Base-by-base conservation (phyloP, 495 filamentous ascomycete genomes). In the Penicillium crystallinum region DNA sequence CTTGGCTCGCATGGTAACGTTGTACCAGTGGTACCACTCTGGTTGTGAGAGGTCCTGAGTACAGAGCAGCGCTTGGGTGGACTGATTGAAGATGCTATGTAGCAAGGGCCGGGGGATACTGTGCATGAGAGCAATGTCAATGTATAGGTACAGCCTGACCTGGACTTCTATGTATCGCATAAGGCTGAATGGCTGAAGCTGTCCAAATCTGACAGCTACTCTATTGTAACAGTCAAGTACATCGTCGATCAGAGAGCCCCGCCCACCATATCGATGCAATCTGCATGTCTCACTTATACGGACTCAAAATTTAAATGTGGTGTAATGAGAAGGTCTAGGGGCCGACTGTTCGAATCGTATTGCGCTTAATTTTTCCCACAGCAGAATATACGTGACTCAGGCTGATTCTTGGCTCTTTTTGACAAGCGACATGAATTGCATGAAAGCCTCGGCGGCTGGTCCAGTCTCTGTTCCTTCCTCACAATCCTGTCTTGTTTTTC, bases 391-490 rank as follows among this genome's bases (percentile, higher is more conserved):
- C 17, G 17, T 35, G 27, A 50, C 48, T 42, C 38, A 50, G 48
- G 27, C 37, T 31, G 37, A 39, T 6, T 49, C 36, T 12, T 55
- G 59, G 30, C 56, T 63, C 34, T 55, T 30, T n/a, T 65, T 68
- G 19, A 74, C 66, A 52, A 76, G 46, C n/a, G 56, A 55, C 49
- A 73, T 45, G 51, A 76, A 74, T 35, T 59, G 68, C 69, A 73
- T 66, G 45, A 74, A 74, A 4, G 65, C 70, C 48, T 76, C 72
- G 3, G 68, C 69, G 29, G 38, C 41, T 12, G 53, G 54, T 11
- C 72, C 69, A 6, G 61, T 65, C 49, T 70, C 71, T 7, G 55
- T 37, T 3, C 69, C 73, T 23, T 64, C 72, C 31, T 74, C 72
- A 40, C 69, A 75, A 43, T 61, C 51, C 41, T 71, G 69, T 46